Evolutionary conservation across 257 asterid genomes (phyloP), one percentile per base, ranked within the genome.

Genomic region (Primulina huaijiensis): DNA sequence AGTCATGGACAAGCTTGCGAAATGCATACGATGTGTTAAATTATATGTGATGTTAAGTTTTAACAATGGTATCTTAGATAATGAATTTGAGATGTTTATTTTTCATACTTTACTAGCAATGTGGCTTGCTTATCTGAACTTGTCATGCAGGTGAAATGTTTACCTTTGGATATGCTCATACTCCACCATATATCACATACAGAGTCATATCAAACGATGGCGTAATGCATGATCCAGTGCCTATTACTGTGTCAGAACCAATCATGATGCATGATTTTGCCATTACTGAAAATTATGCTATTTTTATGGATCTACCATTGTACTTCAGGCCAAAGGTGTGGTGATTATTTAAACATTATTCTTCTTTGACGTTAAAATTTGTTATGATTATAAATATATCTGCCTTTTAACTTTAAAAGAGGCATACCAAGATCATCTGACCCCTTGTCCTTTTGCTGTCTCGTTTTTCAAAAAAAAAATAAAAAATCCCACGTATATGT

Each of bases 241-340:
- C 96, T 53, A 90, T 93, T 69, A 90, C 99, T 73, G 74, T 93
- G 65, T 65, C 96, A 69, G 90, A 77, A 8, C 82, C 99, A 70
- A 73, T 90, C 78, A 89, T 93, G 99, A 89, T 93, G 96, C 98
- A 93, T 74, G 98, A 93, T 82, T 93, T 93, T 78, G 98, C 98
- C 83, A 93, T 93, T 75, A 90, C 99, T 71, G 97, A 93, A 78
- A 93, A 93, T 74, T 93, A 89, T 86, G 96, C 96, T 3, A 74
- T 93, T 72, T 87, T 93, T 76, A 79, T 93, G 97, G 99, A 93
- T 85, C 95, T 90, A 50, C 99, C 99, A 10, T 73, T 93, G 70
- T 81, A 75, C 82, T 89, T 89, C 84, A 86, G 75, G 75, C 97
- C 98, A 33, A 87, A 84, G 96, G 98, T 92, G 75, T 31, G 65